Base-by-base conservation (phyloP, 2,329 filamentous ascomycete genomes). In the Penicillium sp. region DNA sequence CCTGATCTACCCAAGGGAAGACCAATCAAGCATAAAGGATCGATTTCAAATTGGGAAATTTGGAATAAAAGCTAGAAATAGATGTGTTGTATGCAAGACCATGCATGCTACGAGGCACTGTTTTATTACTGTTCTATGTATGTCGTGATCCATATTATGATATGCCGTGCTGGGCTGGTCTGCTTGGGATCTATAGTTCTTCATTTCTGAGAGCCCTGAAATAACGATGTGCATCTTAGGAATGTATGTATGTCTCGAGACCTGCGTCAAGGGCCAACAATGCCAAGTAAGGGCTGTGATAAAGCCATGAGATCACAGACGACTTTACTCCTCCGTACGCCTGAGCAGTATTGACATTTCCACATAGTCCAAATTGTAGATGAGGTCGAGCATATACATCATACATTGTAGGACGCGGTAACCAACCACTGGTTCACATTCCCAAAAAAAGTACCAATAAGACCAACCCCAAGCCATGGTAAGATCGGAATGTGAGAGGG, bases 201-300 rank as follows among this genome's bases (percentile, higher is more conserved):
- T 21, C 17, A 21, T 31, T 22, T 21, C 3, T 6, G 12, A 37
- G 34, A 37, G 26, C 7, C 7, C 6, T 29, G 13, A 17, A 31
- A 34, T 43, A 17, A 43, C 15, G 21, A 34, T 32, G 31, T 32
- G 48, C 38, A 43, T 40, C 13, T 22, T 6, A 26, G 52, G 48
- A 54, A 54, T 54, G 45, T 49, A 19, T 24, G 15, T 43, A 28
- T 28, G 43, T 40, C 33, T 43, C 39, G 37, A 48, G 39, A 51
- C 48, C 34, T 42, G 39, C 48, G 53, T 55, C 45, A 46, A 53
- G 52, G 49, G 31, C 22, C n/a, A 47, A 47, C 40, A 35, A 54
- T 48, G 43, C 19, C 33, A 47, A 49, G 43, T 31, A 50, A 45
- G 37, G 50, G 43, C 17, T 19, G n/a, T 39, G 46, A 39, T 8